These are phyloP conservation scores for Daldinia caldariorum DNA, from an alignment of 495 filamentous ascomycete genomes.

Conservation along the genomic window DNA sequence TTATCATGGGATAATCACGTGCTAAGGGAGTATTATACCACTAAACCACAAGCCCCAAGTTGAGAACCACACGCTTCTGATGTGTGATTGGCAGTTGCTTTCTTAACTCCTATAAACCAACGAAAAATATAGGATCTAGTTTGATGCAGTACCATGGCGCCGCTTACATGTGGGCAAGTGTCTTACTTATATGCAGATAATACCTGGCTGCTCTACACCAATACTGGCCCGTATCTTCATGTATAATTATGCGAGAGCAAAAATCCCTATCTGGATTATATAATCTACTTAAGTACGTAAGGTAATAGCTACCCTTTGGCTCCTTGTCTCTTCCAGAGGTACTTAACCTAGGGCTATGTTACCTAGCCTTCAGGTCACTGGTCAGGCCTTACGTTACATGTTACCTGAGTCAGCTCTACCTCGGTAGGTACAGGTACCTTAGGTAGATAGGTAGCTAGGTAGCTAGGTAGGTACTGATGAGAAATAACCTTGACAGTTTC, in stretches of 20 bases:
- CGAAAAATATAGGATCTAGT: not conserved
- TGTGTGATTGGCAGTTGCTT: not conserved
- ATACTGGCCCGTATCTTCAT: not conserved
- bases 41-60: slow-evolving; percentile 43
- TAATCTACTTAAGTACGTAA: too few species aligned
- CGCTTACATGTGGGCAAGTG: not conserved
- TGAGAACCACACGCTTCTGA: not conserved
- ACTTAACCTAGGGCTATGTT: too few species aligned
- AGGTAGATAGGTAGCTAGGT: too few species aligned
- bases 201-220: not conserved
- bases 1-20: slow-evolving; percentile 3
- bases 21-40: slow-evolving; percentile 46
- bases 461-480: too few species aligned
- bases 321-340: too few species aligned
- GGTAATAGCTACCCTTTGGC: too few species aligned
- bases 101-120: not conserved
- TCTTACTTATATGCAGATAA: slow-evolving; percentile 5
- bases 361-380: too few species aligned
- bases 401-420: too few species aligned
- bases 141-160: not conserved
- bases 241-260: not conserved
- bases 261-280: not conserved
- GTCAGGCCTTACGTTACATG: too few species aligned
- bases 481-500: not conserved
- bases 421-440: too few species aligned